A percentile compares a stretch with the other conserved stretches of the same genome.
Evolutionary conservation across 768 basidiomycete genomes (phyloP).

Genomic region (Cystobasidium ongulense): DNA sequence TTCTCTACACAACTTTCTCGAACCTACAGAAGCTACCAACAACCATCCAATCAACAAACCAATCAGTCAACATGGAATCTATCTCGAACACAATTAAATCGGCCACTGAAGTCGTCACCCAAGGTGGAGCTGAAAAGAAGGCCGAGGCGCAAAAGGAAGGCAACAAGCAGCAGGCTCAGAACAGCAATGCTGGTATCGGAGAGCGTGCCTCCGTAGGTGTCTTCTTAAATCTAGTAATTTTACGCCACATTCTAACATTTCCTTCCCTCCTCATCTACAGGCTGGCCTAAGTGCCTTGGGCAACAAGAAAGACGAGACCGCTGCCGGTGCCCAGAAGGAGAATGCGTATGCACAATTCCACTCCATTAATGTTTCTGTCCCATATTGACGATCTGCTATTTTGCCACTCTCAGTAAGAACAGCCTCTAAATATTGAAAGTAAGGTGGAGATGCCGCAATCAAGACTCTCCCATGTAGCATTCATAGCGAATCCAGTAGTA

Average conservation of each 20-base stretch:
- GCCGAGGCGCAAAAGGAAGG: constrained; percentile 18
- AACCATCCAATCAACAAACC: too few species aligned
- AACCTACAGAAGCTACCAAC: neutral
- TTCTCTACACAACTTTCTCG: neutral
- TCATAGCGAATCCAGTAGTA: neutral
- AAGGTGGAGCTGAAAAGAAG: neutral
- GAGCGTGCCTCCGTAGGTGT: constrained; percentile 9
- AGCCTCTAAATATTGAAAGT: neutral
- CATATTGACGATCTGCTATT: too few species aligned
- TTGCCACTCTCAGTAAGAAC: neutral
- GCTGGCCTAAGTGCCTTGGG: neutral
- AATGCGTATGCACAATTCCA: neutral
- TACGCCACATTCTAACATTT: neutral
- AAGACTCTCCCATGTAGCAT: neutral
- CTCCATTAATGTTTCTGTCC: too few species aligned
- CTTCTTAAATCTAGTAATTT: neutral
- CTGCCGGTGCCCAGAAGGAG: constrained; percentile 22
- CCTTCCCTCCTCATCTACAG: neutral
- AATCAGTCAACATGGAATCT: neutral
- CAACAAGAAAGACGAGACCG: constrained; percentile 26
- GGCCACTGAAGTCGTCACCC: constrained; percentile 2
- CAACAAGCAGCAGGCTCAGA: constrained; percentile 17
- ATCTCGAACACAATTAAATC: neutral
- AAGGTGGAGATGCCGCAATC: neutral
- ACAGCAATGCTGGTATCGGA: constrained; percentile 19